A percentile compares a stretch with the other conserved stretches of the same genome.
These are phyloP conservation scores for Linnemannia hyalina DNA, from an alignment of 192 early-diverging fungal species.

Conservation along the genomic window DNA sequence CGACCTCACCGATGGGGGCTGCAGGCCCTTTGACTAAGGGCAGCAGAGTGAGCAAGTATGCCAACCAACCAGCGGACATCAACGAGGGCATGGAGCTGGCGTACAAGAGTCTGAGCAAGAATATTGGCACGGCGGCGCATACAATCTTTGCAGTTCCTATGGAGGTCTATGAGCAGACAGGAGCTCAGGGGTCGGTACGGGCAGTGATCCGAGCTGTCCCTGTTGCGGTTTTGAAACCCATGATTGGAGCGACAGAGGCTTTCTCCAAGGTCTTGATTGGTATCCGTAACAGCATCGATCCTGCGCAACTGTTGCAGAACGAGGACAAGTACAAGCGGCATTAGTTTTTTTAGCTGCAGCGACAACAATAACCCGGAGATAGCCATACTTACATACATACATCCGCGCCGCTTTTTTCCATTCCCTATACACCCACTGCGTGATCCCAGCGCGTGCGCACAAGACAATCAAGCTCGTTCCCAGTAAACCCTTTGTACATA, in stretches of 20 bases:
- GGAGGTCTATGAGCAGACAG: constrained; percentile 78
- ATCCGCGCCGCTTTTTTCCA: background rate
- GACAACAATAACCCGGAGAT: background rate
- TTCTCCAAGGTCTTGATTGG: constrained; percentile 93
- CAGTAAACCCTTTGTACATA: background rate
- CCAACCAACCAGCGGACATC: constrained; percentile 87
- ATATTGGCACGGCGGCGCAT: constrained; percentile 85
- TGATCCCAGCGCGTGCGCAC: too few species aligned
- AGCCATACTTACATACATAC: background rate
- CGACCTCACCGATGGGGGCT: background rate
- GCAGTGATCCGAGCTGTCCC: constrained; percentile 87
- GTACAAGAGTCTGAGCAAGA: constrained; percentile 82
- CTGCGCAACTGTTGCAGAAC: constrained; percentile 77
- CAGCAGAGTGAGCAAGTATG: constrained; percentile 79
- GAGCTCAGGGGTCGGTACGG: constrained; percentile 66
- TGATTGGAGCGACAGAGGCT: constrained; percentile 96
- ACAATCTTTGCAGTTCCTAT: constrained; percentile 93
- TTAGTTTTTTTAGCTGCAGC: background rate
- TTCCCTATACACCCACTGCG: background rate
- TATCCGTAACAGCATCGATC: constrained; percentile 92
- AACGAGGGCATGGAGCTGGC: constrained; percentile 89
- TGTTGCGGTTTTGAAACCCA: constrained; percentile 92
- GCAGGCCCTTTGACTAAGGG: background rate
- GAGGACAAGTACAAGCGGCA: constrained; percentile 73
- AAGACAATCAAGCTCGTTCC: background rate